Base-by-base conservation (phyloP, 495 filamentous ascomycete species). In the Hypoxylon fragiforme region DNA sequence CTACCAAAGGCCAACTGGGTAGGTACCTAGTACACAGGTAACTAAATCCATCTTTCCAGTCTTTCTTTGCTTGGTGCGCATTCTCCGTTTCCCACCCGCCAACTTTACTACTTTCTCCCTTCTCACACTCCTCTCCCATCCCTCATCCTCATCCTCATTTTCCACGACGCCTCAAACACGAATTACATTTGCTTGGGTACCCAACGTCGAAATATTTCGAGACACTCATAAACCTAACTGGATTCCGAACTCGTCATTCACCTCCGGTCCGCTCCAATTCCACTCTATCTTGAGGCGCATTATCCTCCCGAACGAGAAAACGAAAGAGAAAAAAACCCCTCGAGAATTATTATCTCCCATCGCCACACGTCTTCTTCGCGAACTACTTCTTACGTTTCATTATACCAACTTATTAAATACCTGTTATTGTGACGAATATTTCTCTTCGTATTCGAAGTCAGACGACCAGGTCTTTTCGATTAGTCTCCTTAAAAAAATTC, bases 31-130 rank as follows among this genome's bases (percentile, higher is more conserved):
- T 15, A 38, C 35, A 32, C 24, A 36, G 12, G 19, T 12, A 26
- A 21, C 3, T 8, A 21, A 57, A 47, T 50, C 53, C 8, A 37
- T 37, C 34, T 37, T 35, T 37, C n/a, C n/a, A n/a, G n/a, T n/a
- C 24, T 28, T 28, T 57, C 59, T 66, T 67, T 61, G 60, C 57
- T 58, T 62, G 65, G 65, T 64, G 44, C 59, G 61, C 58, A 60
- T 57, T 61, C 62, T 52, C 46, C 63, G 66, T 54, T 61, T 67
- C 64, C 63, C 66, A 64, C 53, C 70, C 57, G 54, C 59, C 59
- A 44, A 58, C 62, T 57, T 51, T 54, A 54, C 48, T 47, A 35
- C 64, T 64, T 56, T 49, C 62, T 62, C 64, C 61, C 43, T 60
- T 69, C 65, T 55, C 55, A 54, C 61, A 44, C 60, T 65, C 52